phyloP scores from a whole-genome alignment of 2,329 filamentous ascomycete species.

The Cytospora leucostoma region DNA sequence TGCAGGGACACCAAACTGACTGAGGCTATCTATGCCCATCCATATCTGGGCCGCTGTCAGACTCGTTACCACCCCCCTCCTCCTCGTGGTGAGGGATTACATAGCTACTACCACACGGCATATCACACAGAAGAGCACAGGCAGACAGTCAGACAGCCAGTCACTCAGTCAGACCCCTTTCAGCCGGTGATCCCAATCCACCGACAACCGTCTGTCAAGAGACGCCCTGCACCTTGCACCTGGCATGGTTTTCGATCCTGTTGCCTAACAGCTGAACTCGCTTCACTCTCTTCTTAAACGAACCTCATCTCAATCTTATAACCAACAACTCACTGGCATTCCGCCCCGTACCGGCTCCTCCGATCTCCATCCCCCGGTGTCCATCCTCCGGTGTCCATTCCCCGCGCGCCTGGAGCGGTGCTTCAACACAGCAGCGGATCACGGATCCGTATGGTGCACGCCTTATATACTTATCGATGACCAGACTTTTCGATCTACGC shows the following conservation, averaged over 20 bases:
- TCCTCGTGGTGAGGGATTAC: too few relatives aligned
- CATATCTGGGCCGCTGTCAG: not conserved
- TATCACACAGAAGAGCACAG: not conserved
- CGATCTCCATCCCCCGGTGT: slow-evolving; percentile 21
- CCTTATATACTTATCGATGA: slow-evolving; percentile 9
- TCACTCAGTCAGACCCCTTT: not conserved
- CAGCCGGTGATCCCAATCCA: not conserved
- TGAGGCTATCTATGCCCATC: not conserved
- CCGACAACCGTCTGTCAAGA: not conserved
- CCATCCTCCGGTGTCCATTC: slow-evolving; percentile 19
- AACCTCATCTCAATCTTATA: not conserved
- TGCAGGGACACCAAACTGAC: too few relatives aligned
- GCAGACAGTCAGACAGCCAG: not conserved
- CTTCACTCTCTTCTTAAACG: slow-evolving; percentile 2
- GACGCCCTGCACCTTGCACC: not conserved
- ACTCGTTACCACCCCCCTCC: not conserved
- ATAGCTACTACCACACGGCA: too few relatives aligned
- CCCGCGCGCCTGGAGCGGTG: slow-evolving; percentile 20
- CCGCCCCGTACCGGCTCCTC: not conserved
- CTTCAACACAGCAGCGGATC: slow-evolving; percentile 9
- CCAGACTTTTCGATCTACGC: not conserved
- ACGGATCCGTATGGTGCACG: not conserved
- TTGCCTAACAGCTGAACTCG: slow-evolving; percentile 17
- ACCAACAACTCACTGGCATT: not conserved
- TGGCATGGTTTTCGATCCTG: not conserved